phyloP scores from a whole-genome alignment of 139 green algal genomes.

The Micractinium conductrix region DNA sequence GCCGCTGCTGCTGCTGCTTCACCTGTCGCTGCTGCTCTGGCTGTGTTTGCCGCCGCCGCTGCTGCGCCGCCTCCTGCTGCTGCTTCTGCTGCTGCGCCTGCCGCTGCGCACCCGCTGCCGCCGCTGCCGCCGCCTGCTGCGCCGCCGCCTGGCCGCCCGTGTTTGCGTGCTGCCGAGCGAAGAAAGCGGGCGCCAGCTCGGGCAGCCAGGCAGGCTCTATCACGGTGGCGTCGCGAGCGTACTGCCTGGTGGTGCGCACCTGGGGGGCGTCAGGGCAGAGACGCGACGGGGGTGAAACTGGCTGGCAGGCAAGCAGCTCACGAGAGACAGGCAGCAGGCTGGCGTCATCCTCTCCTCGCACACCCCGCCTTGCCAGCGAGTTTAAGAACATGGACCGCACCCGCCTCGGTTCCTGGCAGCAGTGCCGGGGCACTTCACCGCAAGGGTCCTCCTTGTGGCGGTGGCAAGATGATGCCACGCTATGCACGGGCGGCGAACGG shows the following conservation, averaged over 20 bases:
- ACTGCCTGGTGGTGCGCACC: conserved; percentile 76
- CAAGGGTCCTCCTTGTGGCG: background rate
- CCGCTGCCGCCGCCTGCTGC: background rate
- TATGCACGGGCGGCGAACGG: too few species aligned
- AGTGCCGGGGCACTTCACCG: background rate
- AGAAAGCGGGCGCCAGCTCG: conserved; percentile 80
- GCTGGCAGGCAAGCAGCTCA: background rate
- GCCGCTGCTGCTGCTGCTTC: too few species aligned
- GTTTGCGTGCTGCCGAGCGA: conserved; percentile 47
- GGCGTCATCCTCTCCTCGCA: too few species aligned
- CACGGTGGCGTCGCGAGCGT: conserved; percentile 66
- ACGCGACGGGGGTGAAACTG: background rate
- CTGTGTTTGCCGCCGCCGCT: too few species aligned
- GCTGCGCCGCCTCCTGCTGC: background rate
- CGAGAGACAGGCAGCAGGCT: too few species aligned
- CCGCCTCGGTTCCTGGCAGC: background rate
- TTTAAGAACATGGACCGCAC: too few species aligned
- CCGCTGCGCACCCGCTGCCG: background rate
- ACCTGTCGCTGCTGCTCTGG: too few species aligned
- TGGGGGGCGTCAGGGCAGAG: background rate
- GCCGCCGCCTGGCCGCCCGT: background rate
- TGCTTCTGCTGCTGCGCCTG: background rate
- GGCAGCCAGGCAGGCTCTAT: conserved; percentile 82
- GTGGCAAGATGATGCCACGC: background rate
- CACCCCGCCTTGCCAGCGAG: too few species aligned